phyloP scores from a whole-genome alignment of 345 rosid species.

The Litchi chinensis region DNA sequence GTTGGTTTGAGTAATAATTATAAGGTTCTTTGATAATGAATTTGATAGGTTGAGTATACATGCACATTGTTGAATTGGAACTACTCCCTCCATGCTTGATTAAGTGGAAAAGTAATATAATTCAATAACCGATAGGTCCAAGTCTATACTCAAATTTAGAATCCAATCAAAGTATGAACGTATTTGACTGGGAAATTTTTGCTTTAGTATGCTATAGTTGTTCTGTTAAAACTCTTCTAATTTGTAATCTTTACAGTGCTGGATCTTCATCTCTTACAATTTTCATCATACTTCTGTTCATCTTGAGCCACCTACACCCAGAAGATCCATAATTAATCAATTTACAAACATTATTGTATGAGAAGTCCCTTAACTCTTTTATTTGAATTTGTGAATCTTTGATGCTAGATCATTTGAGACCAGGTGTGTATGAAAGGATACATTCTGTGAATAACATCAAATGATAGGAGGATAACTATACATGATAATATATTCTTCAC shows the following conservation, averaged over 20 bases:
- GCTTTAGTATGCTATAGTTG: not conserved
- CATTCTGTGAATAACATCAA: not conserved
- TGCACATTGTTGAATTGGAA: not conserved
- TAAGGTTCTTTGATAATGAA: not conserved
- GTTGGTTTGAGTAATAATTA: no score
- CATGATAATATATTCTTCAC: not conserved
- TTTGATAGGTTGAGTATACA: not conserved
- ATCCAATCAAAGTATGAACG: not conserved
- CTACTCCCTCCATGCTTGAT: not conserved
- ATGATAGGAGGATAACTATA: not conserved
- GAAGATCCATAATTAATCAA: not conserved
- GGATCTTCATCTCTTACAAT: not conserved
- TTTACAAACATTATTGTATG: not conserved
- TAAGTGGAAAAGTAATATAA: not conserved
- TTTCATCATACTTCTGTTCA: not conserved
- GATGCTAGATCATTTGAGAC: not conserved
- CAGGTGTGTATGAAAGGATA: not conserved
- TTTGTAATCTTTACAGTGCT: not conserved
- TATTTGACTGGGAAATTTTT: not conserved
- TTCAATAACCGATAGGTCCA: not conserved
- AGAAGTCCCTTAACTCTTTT: not conserved
- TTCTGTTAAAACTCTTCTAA: not conserved
- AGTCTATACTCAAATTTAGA: not conserved
- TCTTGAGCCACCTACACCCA: not conserved
- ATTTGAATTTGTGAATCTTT: not conserved